Percentiles rank a stretch among this genome's conserved stretches.
phyloP scores from a whole-genome alignment of 352 stramenopile species.

The Globisporangium spinosum region DNA sequence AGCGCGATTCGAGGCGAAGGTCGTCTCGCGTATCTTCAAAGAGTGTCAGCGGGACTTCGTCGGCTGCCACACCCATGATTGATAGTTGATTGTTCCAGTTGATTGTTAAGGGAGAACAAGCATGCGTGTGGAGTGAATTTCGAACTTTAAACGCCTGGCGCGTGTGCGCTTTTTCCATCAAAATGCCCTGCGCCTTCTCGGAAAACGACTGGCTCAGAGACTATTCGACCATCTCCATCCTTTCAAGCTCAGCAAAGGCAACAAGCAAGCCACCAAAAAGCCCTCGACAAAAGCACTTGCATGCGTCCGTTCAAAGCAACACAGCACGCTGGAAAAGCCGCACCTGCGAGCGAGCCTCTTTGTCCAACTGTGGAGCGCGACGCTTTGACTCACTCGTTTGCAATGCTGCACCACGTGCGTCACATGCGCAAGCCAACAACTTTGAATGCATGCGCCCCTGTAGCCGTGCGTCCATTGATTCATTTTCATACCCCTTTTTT shows the following conservation, averaged over 20 bases:
- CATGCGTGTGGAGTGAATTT: background rate
- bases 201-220: background rate
- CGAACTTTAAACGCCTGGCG: background rate
- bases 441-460: background rate
- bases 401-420: background rate
- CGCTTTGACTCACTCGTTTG: background rate
- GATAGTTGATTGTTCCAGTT: too few relatives aligned
- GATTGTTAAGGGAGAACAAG: background rate
- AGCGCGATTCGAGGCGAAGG: too few relatives aligned
- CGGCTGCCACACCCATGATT: too few relatives aligned
- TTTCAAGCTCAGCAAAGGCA: background rate
- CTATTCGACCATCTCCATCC: background rate
- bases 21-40: too few relatives aligned
- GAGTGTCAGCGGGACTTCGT: too few relatives aligned
- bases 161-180: background rate
- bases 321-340: background rate
- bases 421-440: background rate
- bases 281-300: too few relatives aligned
- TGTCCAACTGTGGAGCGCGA: slow-evolving; percentile 4
- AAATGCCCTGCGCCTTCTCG: background rate
- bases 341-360: background rate
- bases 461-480: background rate
- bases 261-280: background rate
- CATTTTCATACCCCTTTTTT: background rate
- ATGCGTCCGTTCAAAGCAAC: background rate